Evolutionary conservation across 129 eudicot genomes (phyloP).

Genomic region (Arctium minus): DNA sequence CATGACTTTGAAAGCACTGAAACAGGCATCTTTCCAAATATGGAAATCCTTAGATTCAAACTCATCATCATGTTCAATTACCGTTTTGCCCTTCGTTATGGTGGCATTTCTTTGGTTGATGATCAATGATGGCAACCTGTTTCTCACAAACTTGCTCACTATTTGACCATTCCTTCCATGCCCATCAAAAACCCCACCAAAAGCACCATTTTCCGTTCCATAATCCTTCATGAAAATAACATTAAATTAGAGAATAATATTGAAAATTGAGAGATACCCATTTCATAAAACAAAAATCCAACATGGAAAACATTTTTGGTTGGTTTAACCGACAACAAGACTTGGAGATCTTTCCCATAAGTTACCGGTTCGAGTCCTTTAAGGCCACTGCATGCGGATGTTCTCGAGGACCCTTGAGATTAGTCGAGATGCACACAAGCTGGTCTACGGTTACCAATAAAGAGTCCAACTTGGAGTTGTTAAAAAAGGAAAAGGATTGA

Average conservation of each 20-base stretch:
- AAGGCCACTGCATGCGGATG: not conserved
- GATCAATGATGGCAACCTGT: slow-evolving; percentile 63
- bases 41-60: slow-evolving; percentile 29
- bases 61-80: slow-evolving; percentile 22
- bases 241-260: not conserved
- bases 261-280: not conserved
- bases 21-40: slow-evolving; percentile 69
- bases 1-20: slow-evolving; percentile 63
- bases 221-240: slow-evolving; percentile 56
- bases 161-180: slow-evolving; percentile 78
- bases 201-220: slow-evolving; percentile 66
- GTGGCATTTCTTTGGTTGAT: slow-evolving; percentile 54
- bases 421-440: not conserved
- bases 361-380: not conserved
- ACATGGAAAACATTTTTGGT: not conserved
- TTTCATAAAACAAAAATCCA: not conserved
- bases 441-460: not conserved
- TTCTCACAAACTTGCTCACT: slow-evolving; percentile 65
- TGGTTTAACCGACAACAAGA: not conserved
- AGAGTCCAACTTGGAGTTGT: not conserved
- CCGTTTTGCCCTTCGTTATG: slow-evolving; percentile 32
- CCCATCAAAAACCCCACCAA: slow-evolving; percentile 87
- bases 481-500: not conserved
- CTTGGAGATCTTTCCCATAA: not conserved
- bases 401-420: not conserved